Evolutionary conservation across 2,329 filamentous ascomycete genomes (phyloP), one percentile per base, ranked within the genome.

Genomic region (Gaeumannomyces tritici): DNA sequence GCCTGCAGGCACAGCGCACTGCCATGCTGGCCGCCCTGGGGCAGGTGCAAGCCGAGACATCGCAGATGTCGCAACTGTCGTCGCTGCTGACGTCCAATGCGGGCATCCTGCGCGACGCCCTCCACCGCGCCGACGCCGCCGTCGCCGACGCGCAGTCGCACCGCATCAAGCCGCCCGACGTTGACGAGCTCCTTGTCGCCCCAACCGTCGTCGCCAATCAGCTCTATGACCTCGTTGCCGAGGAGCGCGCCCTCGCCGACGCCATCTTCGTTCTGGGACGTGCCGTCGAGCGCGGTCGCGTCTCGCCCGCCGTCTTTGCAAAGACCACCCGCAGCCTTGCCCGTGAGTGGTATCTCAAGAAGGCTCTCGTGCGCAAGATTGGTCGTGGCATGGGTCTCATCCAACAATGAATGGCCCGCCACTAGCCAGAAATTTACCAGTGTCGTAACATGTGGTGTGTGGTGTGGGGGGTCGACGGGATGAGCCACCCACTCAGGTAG

Each of bases 171-270:
- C 33, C 59, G 13, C 92, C 93, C 0, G 85, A 88, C 59, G 89
- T 98, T 59, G 95, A 99, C 72, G 92, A 96, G 64, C 82, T 98
- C 42, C 80, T 99, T 3, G 91, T 97, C n/a, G 91, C 93, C 3
- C 92, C 93, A 0, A 97, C 91, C 0, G 89, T 97, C 1, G 95
- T 97, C 5, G 91, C 90, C 0, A 93, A 93, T 67, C 95, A 99
- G 78, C 78, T 99, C 27, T 99, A 98, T 74, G 87, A 88, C 59
- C 80, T 96, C 2, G 90, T 93, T 31, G 91, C 92, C 1, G 95
- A 99, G 72, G 93, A 97, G 76, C 83, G 89, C 67, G 92, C 90
- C 3, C 83, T 96, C 59, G 89, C 89, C 35, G 93, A 97, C 72
- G 89, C 91, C 3, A 86, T 98, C 65, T 96, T 95, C 70, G 87